Base-by-base conservation (phyloP, 805 yeast genomes). In the Nakazawaea wyomingensis region DNA sequence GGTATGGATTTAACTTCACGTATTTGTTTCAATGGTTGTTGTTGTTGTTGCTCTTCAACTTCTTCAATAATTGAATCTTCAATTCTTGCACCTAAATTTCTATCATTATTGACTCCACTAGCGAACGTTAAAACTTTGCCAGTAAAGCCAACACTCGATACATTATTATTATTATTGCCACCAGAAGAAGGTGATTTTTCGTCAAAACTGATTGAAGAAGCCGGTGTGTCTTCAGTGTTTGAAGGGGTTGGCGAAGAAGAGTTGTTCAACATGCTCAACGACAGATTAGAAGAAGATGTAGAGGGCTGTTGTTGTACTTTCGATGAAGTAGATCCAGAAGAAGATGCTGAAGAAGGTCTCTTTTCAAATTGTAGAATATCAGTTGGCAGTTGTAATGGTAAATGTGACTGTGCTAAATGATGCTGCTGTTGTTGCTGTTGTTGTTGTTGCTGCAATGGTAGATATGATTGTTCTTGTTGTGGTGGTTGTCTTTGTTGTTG, bases 321-420 rank as follows among this genome's bases (percentile, higher is more conserved):
- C 10, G 39, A n/a, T 18, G 37, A 33, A 5, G 8, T 24, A 11
- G 50, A 41, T 16, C 46, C 48, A 2, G 53, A 48, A 7, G 58
- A 51, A 5, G 58, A 53, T 9, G 58, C 50, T 6, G 56, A 51
- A 18, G 47, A 48, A 11, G 53, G 36, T 3, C 45, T 41, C 13
- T 52, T 52, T 13, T 46, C 51, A 9, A 9, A 8, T 46, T 5
- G 49, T 48, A 2, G 51, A 44, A 11, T 51, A 37, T 20, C 52
- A 45, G 13, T 52, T 32, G 4, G 51, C 29, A 5, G 49, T 45
- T n/a, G 50, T 44, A 1, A 11, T 16, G 20, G n/a, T n/a, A n/a
- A n/a, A n/a, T n/a, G n/a, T n/a, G n/a, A n/a, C n/a, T n/a, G n/a
- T n/a, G n/a, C n/a, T n/a, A n/a, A n/a, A n/a, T n/a, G n/a, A n/a